A percentile compares a stretch with the other conserved stretches of the same genome.
Evolutionary conservation across 2,329 filamentous ascomycete genomes (phyloP).

Genomic region (Sclerotinia sclerotiorum): DNA sequence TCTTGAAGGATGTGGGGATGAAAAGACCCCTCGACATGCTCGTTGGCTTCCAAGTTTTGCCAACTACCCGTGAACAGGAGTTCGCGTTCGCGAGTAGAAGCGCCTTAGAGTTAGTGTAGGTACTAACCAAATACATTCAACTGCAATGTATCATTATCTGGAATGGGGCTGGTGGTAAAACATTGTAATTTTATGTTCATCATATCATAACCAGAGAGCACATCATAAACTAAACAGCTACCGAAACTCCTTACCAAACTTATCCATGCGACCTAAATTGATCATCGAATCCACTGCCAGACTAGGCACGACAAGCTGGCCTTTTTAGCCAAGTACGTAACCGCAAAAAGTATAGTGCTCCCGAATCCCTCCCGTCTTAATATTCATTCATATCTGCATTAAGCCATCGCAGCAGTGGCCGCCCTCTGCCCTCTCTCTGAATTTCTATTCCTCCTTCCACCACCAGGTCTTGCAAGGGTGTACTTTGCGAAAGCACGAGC

Average conservation of each 20-base stretch:
- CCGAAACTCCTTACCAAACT: slow-evolving; percentile 11
- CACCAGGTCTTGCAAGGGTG: slow-evolving; percentile 50
- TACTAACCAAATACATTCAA: not conserved
- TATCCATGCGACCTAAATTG: not conserved
- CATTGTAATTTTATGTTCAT: slow-evolving; percentile 14
- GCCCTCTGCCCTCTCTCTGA: slow-evolving; percentile 32
- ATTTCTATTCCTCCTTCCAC: slow-evolving; percentile 36
- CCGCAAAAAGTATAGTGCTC: not conserved
- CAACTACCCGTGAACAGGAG: not conserved
- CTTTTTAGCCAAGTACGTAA: not conserved
- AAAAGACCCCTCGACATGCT: not conserved
- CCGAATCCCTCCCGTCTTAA: not conserved
- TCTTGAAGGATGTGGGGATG: not conserved
- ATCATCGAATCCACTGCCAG: not conserved
- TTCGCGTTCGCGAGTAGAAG: not conserved
- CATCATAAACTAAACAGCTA: not conserved
- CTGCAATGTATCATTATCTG: not conserved
- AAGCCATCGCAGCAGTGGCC: slow-evolving; percentile 31
- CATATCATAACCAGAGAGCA: slow-evolving; percentile 16
- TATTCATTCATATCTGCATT: not conserved
- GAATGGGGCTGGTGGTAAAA: not conserved
- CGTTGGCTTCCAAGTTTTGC: not conserved
- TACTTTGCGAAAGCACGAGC: slow-evolving; percentile 96
- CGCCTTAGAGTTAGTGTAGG: not conserved
- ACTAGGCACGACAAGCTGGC: not conserved